Conservation (phyloP, 2,329 filamentous ascomycete species). For the Aspergillus tamarii region DNA sequence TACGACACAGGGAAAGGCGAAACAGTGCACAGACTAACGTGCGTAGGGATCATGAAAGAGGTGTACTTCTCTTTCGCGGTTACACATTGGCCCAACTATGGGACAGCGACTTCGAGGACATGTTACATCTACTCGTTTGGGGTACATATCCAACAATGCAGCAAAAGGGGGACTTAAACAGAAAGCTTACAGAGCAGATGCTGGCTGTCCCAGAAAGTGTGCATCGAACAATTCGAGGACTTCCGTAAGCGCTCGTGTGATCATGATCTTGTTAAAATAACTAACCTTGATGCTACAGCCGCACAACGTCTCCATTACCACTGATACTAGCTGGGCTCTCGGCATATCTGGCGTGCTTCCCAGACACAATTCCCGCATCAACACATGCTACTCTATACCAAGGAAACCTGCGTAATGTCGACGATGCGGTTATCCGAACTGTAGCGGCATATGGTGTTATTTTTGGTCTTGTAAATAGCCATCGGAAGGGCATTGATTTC, state of each 20-base stretch:
- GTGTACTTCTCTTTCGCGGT: slow-evolving; percentile 33
- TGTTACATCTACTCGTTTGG: slow-evolving; percentile 37
- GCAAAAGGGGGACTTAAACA: slow-evolving; percentile 25
- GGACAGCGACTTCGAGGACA: slow-evolving; percentile 36
- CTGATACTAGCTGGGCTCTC: slow-evolving; percentile 35
- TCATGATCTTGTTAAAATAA: background rate
- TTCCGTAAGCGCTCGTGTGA: slow-evolving; percentile 27
- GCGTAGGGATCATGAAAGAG: slow-evolving; percentile 32
- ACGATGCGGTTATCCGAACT: slow-evolving; percentile 28
- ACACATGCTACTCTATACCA: slow-evolving; percentile 29
- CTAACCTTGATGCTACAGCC: slow-evolving; percentile 16
- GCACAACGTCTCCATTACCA: slow-evolving; percentile 25
- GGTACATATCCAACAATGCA: slow-evolving; percentile 27
- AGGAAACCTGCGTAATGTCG: slow-evolving; percentile 20
- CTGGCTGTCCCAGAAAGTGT: slow-evolving; percentile 26
- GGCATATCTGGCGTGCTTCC: slow-evolving; percentile 28
- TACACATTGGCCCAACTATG: slow-evolving; percentile 35
- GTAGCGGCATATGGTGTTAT: slow-evolving; percentile 31
- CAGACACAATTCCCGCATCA: slow-evolving; percentile 26
- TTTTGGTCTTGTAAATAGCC: slow-evolving; percentile 30
- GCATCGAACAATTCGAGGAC: slow-evolving; percentile 22
- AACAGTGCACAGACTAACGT: background rate
- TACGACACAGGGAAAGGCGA: slow-evolving; percentile 13
- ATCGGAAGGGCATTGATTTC: slow-evolving; percentile 27
- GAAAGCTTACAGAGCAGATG: slow-evolving; percentile 27